These are phyloP conservation scores for Parietaria judaica DNA, from an alignment of 306 rosid species.

Conservation along the genomic window DNA sequence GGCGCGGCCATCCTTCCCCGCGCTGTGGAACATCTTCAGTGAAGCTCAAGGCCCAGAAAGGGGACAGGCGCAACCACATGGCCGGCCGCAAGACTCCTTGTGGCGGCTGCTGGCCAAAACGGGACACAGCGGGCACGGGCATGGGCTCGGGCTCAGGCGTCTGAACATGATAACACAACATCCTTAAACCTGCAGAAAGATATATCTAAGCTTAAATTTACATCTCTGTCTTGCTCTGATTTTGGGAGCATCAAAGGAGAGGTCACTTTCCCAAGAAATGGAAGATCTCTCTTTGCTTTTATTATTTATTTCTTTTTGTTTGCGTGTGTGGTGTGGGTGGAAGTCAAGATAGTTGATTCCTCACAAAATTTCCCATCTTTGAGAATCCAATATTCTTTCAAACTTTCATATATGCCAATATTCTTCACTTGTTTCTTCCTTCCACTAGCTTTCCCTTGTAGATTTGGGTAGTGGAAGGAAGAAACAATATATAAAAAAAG, in stretches of 20 bases:
- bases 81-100: too few relatives aligned
- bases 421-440: constrained; percentile 7
- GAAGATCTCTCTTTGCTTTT: constrained; percentile 1
- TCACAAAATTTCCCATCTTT: constrained; percentile 2
- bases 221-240: constrained; percentile 41
- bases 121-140: too few relatives aligned
- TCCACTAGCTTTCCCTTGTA: constrained; percentile 3
- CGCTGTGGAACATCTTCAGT: too few relatives aligned
- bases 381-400: constrained; percentile 17
- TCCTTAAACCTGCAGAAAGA: not conserved
- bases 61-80: too few relatives aligned
- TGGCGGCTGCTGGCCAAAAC: too few relatives aligned
- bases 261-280: constrained; percentile 51
- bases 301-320: constrained; percentile 6
- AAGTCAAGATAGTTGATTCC: constrained; percentile 16
- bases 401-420: constrained; percentile 4
- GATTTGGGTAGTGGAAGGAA: constrained; percentile 6
- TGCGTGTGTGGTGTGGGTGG: not conserved
- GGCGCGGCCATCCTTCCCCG: too few relatives aligned
- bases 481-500: constrained; percentile 2
- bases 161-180: too few relatives aligned
- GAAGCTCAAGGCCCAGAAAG: too few relatives aligned
- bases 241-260: constrained; percentile 44
- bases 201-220: constrained; percentile 1
- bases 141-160: too few relatives aligned